Evolutionary conservation across 2,329 filamentous ascomycete genomes (phyloP), one percentile per base, ranked within the genome.

Genomic region (Penicillium psychrosexuale): DNA sequence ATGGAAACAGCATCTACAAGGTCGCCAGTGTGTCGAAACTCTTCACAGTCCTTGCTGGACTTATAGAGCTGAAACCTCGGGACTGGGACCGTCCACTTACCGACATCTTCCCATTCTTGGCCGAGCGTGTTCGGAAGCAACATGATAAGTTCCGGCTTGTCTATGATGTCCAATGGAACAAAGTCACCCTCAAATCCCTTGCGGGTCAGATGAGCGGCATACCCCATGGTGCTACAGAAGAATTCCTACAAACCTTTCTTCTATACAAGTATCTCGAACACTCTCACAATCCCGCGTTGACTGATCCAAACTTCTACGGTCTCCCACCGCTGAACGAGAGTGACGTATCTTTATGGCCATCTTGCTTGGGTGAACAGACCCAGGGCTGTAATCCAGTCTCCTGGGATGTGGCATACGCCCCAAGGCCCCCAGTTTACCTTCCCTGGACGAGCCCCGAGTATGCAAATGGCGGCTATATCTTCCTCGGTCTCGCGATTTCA

Each of bases 361-460:
- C 46, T 5, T 48, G 62, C 9, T 48, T 47, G 60, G 65, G 68
- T 11, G 59, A 72, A 31, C 69, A 68, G 33, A 61, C 67, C 33
- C 47, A 64, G 8, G 66, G 66, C n/a, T 67, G 46, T 22, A 39
- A 48, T 17, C 34, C 36, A 39, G 46, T 48, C 11, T 24, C 46
- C 13, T 48, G 46, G 46, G 46, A 48, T 24, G 46, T 28, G 11
- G 27, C 24, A 24, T 31, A 70, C 15, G 62, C 60, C 19, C 60
- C 61, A 45, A 65, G 66, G 5, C 66, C 70, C 6, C 78, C 79
- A 0, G 66, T 74, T 1, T 80, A 77, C 47, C 62, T 67, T 0
- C 74, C 80, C 0, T 79, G 76, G 58, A 71, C 73, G 0, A 75
- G 69, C 3, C 78, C 80, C 0, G 68, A 73, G 3, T 84, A 84